Conservation (phyloP, 805 yeast species). For the Hanseniaspora lachancei region DNA sequence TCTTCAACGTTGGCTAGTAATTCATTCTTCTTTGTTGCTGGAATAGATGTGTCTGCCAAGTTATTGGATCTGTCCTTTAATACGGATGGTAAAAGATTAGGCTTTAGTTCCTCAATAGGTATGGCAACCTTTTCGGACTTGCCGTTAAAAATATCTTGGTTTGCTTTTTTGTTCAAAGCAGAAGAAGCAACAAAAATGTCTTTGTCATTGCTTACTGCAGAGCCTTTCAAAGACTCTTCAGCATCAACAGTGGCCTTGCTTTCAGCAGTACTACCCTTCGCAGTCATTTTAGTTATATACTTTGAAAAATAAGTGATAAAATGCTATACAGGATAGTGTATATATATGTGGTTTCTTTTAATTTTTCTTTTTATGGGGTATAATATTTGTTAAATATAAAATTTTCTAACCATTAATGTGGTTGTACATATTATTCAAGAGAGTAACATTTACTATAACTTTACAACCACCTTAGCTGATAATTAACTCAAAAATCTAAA, state of each 20-base stretch:
- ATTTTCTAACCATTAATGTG: no score
- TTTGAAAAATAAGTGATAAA: not conserved
- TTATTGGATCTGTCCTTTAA: conserved; percentile 23
- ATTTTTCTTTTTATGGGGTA: no score
- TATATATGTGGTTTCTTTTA: not conserved
- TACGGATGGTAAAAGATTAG: conserved; percentile 18
- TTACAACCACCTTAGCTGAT: no score
- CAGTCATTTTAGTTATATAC: not conserved
- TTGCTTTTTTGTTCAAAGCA: conserved; percentile 15
- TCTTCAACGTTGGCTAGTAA: conserved; percentile 14
- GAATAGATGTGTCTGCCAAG: conserved; percentile 24
- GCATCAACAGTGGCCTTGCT: not conserved
- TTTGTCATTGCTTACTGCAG: not conserved
- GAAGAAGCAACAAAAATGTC: conserved; percentile 20
- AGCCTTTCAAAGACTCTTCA: not conserved
- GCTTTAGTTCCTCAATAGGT: conserved; percentile 23
- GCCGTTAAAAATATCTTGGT: conserved; percentile 19
- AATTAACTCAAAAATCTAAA: no score
- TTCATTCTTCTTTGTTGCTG: conserved; percentile 15
- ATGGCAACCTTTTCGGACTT: conserved; percentile 23
- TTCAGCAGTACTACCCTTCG: not conserved
- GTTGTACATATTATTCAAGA: no score
- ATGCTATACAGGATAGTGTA: not conserved
- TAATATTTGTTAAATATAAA: no score
- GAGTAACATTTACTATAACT: no score